These are phyloP conservation scores for Centrapalus pauciflorus DNA, from an alignment of 129 eudicot genomes.

Conservation along the genomic window DNA sequence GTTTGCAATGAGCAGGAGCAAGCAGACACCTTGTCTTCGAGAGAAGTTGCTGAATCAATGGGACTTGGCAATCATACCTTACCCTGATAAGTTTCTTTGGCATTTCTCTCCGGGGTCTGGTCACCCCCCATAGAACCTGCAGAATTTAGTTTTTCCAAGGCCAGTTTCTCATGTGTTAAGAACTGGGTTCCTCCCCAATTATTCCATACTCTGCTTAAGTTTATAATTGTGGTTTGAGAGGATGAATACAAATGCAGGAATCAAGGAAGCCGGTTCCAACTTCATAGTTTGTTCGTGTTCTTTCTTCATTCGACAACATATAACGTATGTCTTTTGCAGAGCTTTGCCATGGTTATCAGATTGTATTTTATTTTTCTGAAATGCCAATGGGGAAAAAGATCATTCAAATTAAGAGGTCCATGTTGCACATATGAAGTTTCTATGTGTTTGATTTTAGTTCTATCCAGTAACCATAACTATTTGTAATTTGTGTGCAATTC, in stretches of 20 bases:
- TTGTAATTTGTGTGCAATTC: too few species aligned
- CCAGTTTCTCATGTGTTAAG: too few species aligned
- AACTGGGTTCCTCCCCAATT: background rate
- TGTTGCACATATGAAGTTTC: background rate
- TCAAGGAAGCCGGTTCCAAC: background rate
- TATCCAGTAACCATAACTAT: background rate
- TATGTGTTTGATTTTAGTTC: background rate
- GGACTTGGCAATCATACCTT: conserved; percentile 73
- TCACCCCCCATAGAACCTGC: background rate
- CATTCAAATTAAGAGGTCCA: too few species aligned
- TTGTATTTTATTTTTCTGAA: too few species aligned
- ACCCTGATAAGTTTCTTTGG: conserved; percentile 37
- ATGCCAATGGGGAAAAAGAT: too few species aligned
- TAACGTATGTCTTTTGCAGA: background rate
- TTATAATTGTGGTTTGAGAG: background rate
- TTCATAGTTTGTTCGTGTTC: background rate
- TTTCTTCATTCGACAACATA: background rate
- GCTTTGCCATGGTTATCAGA: background rate
- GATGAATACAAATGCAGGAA: background rate
- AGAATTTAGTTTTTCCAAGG: background rate
- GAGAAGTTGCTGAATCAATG: conserved; percentile 87
- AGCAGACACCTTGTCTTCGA: conserved; percentile 67
- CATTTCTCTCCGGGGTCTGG: too few species aligned
- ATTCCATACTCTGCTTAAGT: too few species aligned
- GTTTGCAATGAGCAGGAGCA: conserved; percentile 51